Base-by-base conservation (phyloP, 2,329 filamentous ascomycete species). In the Trichoderma harzianum region DNA sequence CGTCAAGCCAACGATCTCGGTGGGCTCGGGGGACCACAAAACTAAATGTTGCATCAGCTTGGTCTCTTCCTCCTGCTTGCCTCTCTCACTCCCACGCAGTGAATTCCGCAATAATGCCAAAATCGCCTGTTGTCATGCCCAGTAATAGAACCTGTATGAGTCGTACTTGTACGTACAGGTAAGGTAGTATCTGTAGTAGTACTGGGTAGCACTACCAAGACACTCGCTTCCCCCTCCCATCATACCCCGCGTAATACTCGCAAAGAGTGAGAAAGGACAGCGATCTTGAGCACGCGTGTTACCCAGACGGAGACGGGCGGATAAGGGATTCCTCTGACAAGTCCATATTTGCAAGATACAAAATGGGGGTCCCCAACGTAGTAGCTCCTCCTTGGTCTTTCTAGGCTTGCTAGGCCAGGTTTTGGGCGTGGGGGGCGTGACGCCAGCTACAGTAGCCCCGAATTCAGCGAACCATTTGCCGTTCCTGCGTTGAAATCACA, bases 401-500 rank as follows among this genome's bases (percentile, higher is more conserved):
- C 47, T 32, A n/a, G 55, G 14, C 53, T 14, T 24, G 26, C 43
- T 30, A n/a, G 55, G 8, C 55, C 51, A 30, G 14, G 30, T 12
- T 21, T n/a, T 14, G 47, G 39, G 57, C 66, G 66, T 69, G 66
- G 66, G 63, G 66, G 57, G 55, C 55, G 32, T 18, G 36, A 61
- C 66, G n/a, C 28, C 53, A 53, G 57, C 57, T 53, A 39, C 36
- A 39, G 36, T 39, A 51, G 66, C 55, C 57, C 55, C 57, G 30
- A 62, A 51, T 26, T 69, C 66, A 32, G 24, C 68, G 60, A 70
- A 55, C 68, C 68, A 63, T 51, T 60, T 21, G 43, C 47, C 66
- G 66, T 69, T 69, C 66, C 66, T 69, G 55, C 66, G 66, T 69
- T 69, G 57, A 47, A 57, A 68, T 51, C 67, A 69, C 57, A 61